These are phyloP conservation scores for Geotrichum aggregatum DNA, from an alignment of 1,139 yeast species.

Conservation along the genomic window DNA sequence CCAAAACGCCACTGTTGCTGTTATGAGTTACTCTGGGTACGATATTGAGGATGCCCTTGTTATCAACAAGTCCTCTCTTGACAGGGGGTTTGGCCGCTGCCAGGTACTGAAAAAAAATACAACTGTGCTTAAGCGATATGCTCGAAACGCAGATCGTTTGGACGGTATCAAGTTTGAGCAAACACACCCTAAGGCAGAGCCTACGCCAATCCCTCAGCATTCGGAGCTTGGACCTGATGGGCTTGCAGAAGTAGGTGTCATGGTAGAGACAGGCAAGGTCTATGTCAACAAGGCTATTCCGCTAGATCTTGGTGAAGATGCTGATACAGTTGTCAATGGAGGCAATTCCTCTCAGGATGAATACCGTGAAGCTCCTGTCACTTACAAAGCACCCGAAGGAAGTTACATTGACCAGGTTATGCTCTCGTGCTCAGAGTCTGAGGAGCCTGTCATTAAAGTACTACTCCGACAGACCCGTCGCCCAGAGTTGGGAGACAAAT, in stretches of 20 bases:
- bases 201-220: slow-evolving; percentile 78
- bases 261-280: slow-evolving; percentile 87
- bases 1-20: slow-evolving; percentile 97
- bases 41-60: slow-evolving; percentile 99
- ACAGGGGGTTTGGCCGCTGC: slow-evolving; percentile 97
- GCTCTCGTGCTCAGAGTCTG: slow-evolving; percentile 94
- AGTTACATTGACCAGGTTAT: slow-evolving; percentile 94
- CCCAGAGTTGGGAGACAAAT: slow-evolving; percentile 96
- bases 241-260: slow-evolving; percentile 91
- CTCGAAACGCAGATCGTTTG: slow-evolving; percentile 86
- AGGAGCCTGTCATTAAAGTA: slow-evolving; percentile 90
- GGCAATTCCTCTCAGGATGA: slow-evolving; percentile 39
- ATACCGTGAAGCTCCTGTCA: slow-evolving; percentile 86
- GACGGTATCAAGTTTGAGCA: slow-evolving; percentile 82
- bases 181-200: slow-evolving; percentile 39
- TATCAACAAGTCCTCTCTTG: slow-evolving; percentile 84
- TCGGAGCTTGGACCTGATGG: slow-evolving; percentile 90
- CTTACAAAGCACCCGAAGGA: slow-evolving; percentile 92
- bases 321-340: slow-evolving; percentile 27
- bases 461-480: slow-evolving; percentile 91
- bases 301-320: slow-evolving; percentile 66
- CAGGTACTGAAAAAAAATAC: slow-evolving; percentile 95
- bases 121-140: slow-evolving; percentile 80
- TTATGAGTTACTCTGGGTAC: slow-evolving; percentile 97
- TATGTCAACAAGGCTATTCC: slow-evolving; percentile 92